Evolutionary conservation across 2,329 filamentous ascomycete genomes (phyloP).

Genomic region (Albifimbria verrucaria): DNA sequence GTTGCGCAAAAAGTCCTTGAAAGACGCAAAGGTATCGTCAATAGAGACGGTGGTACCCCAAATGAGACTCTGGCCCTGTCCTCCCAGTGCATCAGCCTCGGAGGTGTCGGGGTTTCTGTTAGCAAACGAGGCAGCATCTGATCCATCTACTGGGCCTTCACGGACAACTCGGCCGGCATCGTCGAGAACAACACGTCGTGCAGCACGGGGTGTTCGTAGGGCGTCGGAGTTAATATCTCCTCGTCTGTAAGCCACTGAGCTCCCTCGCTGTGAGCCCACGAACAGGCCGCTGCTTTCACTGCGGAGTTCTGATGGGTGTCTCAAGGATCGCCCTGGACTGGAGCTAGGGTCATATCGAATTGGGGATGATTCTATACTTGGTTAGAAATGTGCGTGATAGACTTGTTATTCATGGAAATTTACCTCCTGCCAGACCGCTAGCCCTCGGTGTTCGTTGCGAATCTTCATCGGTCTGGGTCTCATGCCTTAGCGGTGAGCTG

Average conservation of each 20-base stretch:
- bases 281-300: slow-evolving; percentile 88
- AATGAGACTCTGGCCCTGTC: slow-evolving; percentile 76
- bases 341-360: slow-evolving; percentile 90
- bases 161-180: slow-evolving; percentile 56
- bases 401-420: slow-evolving; percentile 15
- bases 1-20: slow-evolving; percentile 90
- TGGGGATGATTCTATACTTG: slow-evolving; percentile 75
- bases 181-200: slow-evolving; percentile 57
- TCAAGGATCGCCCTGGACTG: slow-evolving; percentile 66
- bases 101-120: slow-evolving; percentile 79
- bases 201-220: slow-evolving; percentile 50
- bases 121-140: slow-evolving; percentile 58
- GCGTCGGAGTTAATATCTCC: slow-evolving; percentile 86
- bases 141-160: slow-evolving; percentile 48
- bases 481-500: slow-evolving; percentile 59
- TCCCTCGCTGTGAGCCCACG: slow-evolving; percentile 60
- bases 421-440: slow-evolving; percentile 62
- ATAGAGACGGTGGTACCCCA: slow-evolving; percentile 98
- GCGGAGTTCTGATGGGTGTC: slow-evolving; percentile 66
- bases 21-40: slow-evolving; percentile 78
- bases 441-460: slow-evolving; percentile 70
- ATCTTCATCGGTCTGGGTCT: slow-evolving; percentile 50
- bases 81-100: slow-evolving; percentile 84
- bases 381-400: slow-evolving; percentile 7
- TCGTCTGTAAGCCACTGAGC: slow-evolving; percentile 55